A percentile compares a stretch with the other conserved stretches of the same genome.
Evolutionary conservation across 768 basidiomycete species (phyloP).

Genomic region (Suillus weaverae): DNA sequence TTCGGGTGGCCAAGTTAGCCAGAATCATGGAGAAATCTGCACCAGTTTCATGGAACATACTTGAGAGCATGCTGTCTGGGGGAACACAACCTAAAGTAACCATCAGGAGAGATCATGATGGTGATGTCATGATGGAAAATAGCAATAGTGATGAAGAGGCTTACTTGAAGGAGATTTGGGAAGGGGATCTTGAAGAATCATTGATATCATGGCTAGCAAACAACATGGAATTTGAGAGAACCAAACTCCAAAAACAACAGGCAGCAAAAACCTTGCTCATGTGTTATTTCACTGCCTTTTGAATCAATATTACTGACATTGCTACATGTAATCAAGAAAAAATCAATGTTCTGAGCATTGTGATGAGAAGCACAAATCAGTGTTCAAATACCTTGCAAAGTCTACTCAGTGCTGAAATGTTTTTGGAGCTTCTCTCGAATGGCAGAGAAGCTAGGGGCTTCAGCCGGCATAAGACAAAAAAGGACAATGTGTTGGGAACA

Average conservation of each 20-base stretch:
- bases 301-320: neutral
- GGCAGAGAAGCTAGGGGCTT: neutral
- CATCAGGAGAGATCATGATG: neutral
- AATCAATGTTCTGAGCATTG: conserved; percentile 13
- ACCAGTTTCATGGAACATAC: neutral
- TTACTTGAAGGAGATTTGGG: conserved; percentile 1
- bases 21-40: neutral
- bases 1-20: neutral
- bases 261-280: neutral
- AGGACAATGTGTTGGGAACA: too few relatives aligned
- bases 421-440: neutral
- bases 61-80: neutral
- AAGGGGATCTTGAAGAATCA: neutral
- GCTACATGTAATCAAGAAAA: conserved; percentile 9
- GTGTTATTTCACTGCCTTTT: neutral
- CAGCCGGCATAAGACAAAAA: neutral
- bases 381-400: conserved; percentile 22
- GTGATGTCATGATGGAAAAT: neutral
- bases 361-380: conserved; percentile 34
- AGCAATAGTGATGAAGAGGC: neutral
- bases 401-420: conserved; percentile 21
- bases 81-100: neutral
- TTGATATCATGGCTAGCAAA: neutral
- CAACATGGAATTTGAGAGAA: neutral
- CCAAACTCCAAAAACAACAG: neutral